phyloP scores from a whole-genome alignment of 2,329 filamentous ascomycete species.

The Diplodia mutila region DNA sequence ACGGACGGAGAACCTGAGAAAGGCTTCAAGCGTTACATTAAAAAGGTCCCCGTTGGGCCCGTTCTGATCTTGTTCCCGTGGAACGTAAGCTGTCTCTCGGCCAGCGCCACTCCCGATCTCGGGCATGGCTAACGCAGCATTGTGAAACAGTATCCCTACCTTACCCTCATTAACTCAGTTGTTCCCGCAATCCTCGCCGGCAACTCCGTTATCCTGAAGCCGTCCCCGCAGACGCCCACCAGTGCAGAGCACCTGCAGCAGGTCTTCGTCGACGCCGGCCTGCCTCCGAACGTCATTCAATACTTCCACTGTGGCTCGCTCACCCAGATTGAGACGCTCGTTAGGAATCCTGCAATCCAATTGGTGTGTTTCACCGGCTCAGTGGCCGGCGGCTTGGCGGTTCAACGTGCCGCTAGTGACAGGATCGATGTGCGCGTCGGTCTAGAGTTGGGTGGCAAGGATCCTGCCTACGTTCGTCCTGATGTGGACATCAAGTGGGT shows the following conservation, averaged over 20 bases:
- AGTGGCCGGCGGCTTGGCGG: conserved; percentile 58
- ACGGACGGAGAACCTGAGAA: conserved; percentile 81
- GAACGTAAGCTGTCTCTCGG: conserved; percentile 70
- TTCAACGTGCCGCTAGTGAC: conserved; percentile 55
- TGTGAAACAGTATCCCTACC: conserved; percentile 77
- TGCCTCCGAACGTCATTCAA: conserved; percentile 83
- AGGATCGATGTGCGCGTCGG: conserved; percentile 80
- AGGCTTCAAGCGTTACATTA: conserved; percentile 88
- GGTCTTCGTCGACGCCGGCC: conserved; percentile 77
- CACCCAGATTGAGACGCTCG: conserved; percentile 73
- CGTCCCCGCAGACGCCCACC: conserved; percentile 91
- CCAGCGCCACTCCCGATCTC: conserved; percentile 31
- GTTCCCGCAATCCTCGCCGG: conserved; percentile 89
- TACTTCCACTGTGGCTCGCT: conserved; percentile 89
- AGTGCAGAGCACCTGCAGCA: conserved; percentile 81
- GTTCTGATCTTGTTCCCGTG: conserved; percentile 91
- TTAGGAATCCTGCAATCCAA: conserved; percentile 75
- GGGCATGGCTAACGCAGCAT: conserved; percentile 23
- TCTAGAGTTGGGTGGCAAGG: conserved; percentile 91
- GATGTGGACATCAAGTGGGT: conserved; percentile 92
- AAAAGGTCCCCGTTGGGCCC: conserved; percentile 84
- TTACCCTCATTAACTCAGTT: conserved; percentile 90
- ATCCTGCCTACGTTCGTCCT: conserved; percentile 83
- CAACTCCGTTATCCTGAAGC: conserved; percentile 91
- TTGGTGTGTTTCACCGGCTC: conserved; percentile 94